Evolutionary conservation across 768 basidiomycete genomes (phyloP).

Genomic region (Rhizopogon vesiculosus): DNA sequence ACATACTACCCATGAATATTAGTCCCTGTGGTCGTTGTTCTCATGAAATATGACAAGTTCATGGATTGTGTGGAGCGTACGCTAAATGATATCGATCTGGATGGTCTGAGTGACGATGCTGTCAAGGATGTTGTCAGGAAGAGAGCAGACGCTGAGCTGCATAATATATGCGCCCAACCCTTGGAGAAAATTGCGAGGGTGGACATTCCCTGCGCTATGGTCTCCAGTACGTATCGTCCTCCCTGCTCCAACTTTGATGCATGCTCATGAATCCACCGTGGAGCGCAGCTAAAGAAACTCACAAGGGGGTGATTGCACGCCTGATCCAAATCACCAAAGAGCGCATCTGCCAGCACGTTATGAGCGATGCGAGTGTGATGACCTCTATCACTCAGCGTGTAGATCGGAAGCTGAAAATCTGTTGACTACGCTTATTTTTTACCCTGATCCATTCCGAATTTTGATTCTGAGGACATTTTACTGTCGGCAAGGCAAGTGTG

Average conservation of each 20-base stretch:
- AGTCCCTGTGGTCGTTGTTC: background rate
- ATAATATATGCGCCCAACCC: background rate
- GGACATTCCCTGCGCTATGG: background rate
- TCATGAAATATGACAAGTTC: conserved; percentile 3
- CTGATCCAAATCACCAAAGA: background rate
- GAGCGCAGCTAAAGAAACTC: background rate
- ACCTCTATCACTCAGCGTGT: too few relatives aligned
- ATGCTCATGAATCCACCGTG: background rate
- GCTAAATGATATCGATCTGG: conserved; percentile 25
- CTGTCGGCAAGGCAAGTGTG: background rate
- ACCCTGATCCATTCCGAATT: too few relatives aligned
- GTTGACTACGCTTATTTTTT: too few relatives aligned
- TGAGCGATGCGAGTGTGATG: background rate
- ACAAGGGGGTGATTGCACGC: background rate
- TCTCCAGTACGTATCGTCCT: background rate
- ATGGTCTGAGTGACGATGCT: background rate
- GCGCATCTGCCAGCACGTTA: background rate
- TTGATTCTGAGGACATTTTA: background rate
- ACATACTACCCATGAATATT: background rate
- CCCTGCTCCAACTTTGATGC: background rate
- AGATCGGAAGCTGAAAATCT: too few relatives aligned
- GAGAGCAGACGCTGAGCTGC: background rate
- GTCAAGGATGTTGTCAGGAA: background rate
- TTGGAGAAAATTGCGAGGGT: background rate
- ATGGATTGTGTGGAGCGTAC: conserved; percentile 6